Evolutionary conservation across 495 filamentous ascomycete species (phyloP), one percentile per base, ranked within the genome.

Genomic region (Daldinia caldariorum): DNA sequence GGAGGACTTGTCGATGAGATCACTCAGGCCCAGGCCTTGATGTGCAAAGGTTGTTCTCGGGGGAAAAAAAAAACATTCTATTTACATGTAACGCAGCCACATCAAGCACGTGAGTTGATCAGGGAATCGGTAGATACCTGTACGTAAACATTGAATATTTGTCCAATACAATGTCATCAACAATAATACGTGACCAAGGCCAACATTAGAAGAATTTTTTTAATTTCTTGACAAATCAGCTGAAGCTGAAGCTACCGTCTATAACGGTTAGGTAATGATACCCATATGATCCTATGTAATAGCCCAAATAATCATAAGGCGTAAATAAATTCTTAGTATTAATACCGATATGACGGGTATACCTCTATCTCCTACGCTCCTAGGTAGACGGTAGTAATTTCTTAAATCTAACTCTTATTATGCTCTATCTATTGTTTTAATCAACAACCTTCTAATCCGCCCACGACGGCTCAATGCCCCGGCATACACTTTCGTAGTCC

Each of bases 401-500:
- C 34, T 35, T 20, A 10, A 10, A 7, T 7, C 31, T 12, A 2
- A 14, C n/a, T n/a, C n/a, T 41, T 9, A 3, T n/a, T 58, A 58
- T 41, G 35, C 10, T 26, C 8, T 26, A 14, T 38, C 22, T 45
- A 12, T 3, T 7, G 7, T 43, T 43, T 70, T 77, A 92, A 74
- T 91, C 89, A 31, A 88, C 79, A 29, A 84, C 84, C 77, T 86
- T 89, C 12, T 87, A 85, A 74, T 94, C 92, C 13, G 88, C 89
- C 94, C 94, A 97, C 61, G 90, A 93, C 22, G 94, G 94, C 72
- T 87, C 85, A 59, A 97, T 89, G 31, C 79, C 82, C 69, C 87
- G 84, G 81, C 94, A 98, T 34, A 97, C 92, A 51, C 81, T 86
- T 76, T 93, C 91, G 77, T 97, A 97, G 68, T 96, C 93, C 61